These are phyloP conservation scores for Bruguiera gymnorhiza DNA, from an alignment of 345 rosid species.

Conservation along the genomic window DNA sequence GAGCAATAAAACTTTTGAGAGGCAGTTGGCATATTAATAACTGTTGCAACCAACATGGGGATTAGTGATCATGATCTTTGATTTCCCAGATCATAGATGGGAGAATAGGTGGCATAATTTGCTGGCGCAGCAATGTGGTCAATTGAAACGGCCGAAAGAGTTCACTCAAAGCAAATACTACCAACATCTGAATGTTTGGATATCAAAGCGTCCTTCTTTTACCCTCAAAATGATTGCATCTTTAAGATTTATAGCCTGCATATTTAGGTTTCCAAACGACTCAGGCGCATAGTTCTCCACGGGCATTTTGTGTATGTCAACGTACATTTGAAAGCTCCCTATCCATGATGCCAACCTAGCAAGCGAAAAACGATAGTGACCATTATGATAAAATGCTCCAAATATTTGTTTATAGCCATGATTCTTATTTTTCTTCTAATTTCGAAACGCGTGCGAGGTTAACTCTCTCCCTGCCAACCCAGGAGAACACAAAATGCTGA, in stretches of 20 bases:
- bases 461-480: too few relatives aligned
- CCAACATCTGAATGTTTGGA: conserved; percentile 10
- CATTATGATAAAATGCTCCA: too few relatives aligned
- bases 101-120: conserved; percentile 73
- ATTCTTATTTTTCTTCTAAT: too few relatives aligned
- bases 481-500: background rate
- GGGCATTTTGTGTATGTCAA: background rate
- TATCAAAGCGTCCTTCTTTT: background rate
- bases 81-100: conserved; percentile 57
- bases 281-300: background rate
- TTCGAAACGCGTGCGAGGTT: too few relatives aligned
- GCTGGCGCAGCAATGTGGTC: conserved; percentile 77
- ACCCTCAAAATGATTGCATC: background rate
- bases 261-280: background rate
- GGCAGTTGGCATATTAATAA: conserved; percentile 32
- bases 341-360: too few relatives aligned
- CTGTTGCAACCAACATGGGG: background rate
- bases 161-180: conserved; percentile 75
- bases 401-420: too few relatives aligned
- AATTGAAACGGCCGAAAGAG: conserved; percentile 66
- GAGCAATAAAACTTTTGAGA: conserved; percentile 88
- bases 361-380: too few relatives aligned
- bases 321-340: too few relatives aligned
- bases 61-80: background rate
- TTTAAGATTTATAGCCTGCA: background rate